Base-by-base conservation (phyloP, 2,329 filamentous ascomycete genomes). In the Trichocomaceae sp. region DNA sequence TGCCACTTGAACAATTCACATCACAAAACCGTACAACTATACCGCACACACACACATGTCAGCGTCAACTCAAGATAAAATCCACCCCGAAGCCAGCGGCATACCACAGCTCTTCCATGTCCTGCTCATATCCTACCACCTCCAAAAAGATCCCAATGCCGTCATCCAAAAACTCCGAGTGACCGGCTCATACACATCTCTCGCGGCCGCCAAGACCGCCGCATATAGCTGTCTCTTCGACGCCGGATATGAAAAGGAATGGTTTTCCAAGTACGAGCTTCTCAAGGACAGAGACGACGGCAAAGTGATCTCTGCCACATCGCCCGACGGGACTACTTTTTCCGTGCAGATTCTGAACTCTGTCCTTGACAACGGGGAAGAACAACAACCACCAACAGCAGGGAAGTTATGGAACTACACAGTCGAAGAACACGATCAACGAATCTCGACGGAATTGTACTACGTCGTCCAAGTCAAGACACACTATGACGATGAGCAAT, bases 391-490 rank as follows among this genome's bases (percentile, higher is more conserved):
- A 26, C 7, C 23, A 26, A 22, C 13, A 2, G 20, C 50, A n/a
- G 20, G 17, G 20, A 47, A 47, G n/a, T 19, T 52, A 29, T 52
- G 50, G 50, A 52, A 52, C 15, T 52, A 52, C 42, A 52, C 15
- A 9, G 29, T 52, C 3, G 47, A 55, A 49, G 37, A 55, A 37
- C 59, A 62, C 20, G 62, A 66, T 19, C 59, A 62, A 35, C 62
- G 62, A n/a, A 53, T 67, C 23, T 48, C 59, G 12, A 44, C 54
- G 2, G 60, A 61, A 9, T 56, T 68, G n/a, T 68, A 63, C 52
- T 62, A 66, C 50, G 65, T 67, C 17, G 55, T 67, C 1, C 58
- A 63, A 50, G 62, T 64, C 1, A 62, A 56, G 22, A 62, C 63
- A 0, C 47, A 62, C 33, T 65, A 64, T 47, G 60, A 60, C 35